phyloP scores from a whole-genome alignment of 306 rosid species.

The Prinsepia uniflora region DNA sequence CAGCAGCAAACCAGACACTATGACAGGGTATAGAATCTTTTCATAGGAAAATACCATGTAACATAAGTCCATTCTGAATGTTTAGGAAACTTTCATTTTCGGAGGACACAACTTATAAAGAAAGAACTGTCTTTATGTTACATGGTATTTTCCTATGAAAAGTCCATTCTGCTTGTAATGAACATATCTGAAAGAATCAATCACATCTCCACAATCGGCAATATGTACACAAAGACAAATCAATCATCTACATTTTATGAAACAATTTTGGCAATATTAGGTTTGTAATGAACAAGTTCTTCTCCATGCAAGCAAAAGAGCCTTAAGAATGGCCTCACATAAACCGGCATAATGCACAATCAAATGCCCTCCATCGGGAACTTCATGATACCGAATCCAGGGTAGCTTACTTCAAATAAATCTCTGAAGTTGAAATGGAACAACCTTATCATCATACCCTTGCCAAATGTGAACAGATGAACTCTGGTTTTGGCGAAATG shows the following conservation, averaged over 20 bases:
- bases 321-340: slow-evolving; percentile 71
- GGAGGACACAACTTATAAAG: too few species aligned
- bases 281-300: slow-evolving; percentile 49
- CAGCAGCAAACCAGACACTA: too few species aligned
- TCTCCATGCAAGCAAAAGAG: slow-evolving; percentile 87
- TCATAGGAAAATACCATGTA: too few species aligned
- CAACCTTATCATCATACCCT: slow-evolving; percentile 88
- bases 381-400: slow-evolving; percentile 85
- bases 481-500: slow-evolving; percentile 53
- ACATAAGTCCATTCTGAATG: too few species aligned
- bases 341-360: slow-evolving; percentile 74
- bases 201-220: slow-evolving; percentile 18
- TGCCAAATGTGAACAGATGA: slow-evolving; percentile 77
- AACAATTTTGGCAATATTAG: slow-evolving; percentile 29
- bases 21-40: too few species aligned
- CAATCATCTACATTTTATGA: slow-evolving; percentile 8
- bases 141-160: too few species aligned
- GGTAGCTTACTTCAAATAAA: slow-evolving; percentile 65
- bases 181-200: slow-evolving; percentile 22
- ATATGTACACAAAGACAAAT: background rate
- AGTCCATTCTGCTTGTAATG: slow-evolving; percentile 21
- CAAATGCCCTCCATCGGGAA: slow-evolving; percentile 89
- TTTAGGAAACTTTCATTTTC: background rate
- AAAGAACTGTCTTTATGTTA: too few species aligned
- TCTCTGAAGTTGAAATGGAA: slow-evolving; percentile 77